Evolutionary conservation across 2,329 filamentous ascomycete species (phyloP), one percentile per base, ranked within the genome.

Genomic region (Botrytis fabae): DNA sequence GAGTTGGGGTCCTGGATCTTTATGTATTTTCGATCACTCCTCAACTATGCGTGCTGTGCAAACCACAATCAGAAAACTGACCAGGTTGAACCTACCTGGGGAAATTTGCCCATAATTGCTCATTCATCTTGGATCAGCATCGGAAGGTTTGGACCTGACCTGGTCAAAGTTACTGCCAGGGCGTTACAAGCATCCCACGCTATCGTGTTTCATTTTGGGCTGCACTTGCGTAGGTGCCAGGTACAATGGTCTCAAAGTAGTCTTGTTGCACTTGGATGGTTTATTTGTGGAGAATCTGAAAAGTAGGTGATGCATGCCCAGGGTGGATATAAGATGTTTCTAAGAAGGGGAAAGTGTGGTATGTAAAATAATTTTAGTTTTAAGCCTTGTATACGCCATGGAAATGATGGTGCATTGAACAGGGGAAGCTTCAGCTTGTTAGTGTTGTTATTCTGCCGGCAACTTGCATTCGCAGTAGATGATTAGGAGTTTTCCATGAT

Each of bases 151-250:
- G 48, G 35, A 57, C 65, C 65, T 68, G 72, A 69, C 59, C 54
- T 63, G 66, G 74, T 57, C 59, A 65, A 74, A 71, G 69, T 63
- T 40, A 74, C 73, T 71, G 62, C 63, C 70, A 69, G 63, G 63
- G 71, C 63, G 73, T 74, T 73, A 74, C 78, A 79, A 75, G 78
- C 73, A 75, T 76, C 73, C 78, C 78, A 79, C 78, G 77, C 78
- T 79, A 79, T 79, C 75, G 75, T 79, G 78, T 80, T 80, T 80
- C 78, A 79, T 78, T 78, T 75, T 76, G 66, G 76, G 75, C 77
- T 68, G 48, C 65, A 68, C 48, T 57, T 42, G 65, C 65, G 65
- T 68, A 68, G 65, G 48, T 57, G 35, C 51, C 63, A 72, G 70
- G 70, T 69, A 72, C 70, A 68, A 68, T 69, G 32, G 51, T 62